Evolutionary conservation across 2,329 filamentous ascomycete species (phyloP).

Genomic region (Apiospora hydei): DNA sequence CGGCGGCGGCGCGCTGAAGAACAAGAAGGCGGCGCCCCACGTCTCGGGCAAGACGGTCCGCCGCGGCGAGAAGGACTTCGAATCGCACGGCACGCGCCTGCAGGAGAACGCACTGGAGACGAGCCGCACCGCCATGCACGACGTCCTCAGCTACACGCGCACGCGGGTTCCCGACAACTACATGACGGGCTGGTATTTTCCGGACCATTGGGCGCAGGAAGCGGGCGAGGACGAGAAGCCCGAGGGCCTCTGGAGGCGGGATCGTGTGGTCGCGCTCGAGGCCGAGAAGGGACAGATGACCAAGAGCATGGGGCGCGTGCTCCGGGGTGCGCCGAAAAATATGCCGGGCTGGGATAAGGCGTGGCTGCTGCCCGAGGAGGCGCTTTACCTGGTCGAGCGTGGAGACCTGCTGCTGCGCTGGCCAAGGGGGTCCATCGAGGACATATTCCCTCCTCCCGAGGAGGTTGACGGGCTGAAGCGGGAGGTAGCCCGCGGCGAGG

Average conservation of each 20-base stretch:
- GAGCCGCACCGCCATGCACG: slow-evolving; percentile 87
- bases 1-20: background rate
- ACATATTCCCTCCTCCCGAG: slow-evolving; percentile 49
- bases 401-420: slow-evolving; percentile 89
- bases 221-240: slow-evolving; percentile 30
- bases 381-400: slow-evolving; percentile 86
- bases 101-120: slow-evolving; percentile 81
- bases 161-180: slow-evolving; percentile 73
- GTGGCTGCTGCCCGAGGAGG: slow-evolving; percentile 92
- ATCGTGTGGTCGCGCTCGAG: slow-evolving; percentile 72
- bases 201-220: slow-evolving; percentile 58
- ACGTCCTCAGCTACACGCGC: slow-evolving; percentile 80
- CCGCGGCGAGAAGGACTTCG: slow-evolving; percentile 96
- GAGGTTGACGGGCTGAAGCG: slow-evolving; percentile 19
- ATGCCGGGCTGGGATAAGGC: slow-evolving; percentile 65
- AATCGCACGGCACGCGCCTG: slow-evolving; percentile 84
- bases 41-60: slow-evolving; percentile 74
- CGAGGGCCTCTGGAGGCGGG: slow-evolving; percentile 50
- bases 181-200: slow-evolving; percentile 77
- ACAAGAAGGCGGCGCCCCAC: slow-evolving; percentile 43
- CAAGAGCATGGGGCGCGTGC: slow-evolving; percentile 75
- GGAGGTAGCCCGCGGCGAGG: slow-evolving; percentile 28
- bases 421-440: slow-evolving; percentile 65
- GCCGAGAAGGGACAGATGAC: slow-evolving; percentile 73
- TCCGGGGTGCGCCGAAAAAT: slow-evolving; percentile 62